These are phyloP conservation scores for Emydomyces testavorans DNA, from an alignment of 2,329 filamentous ascomycete species.

Conservation along the genomic window DNA sequence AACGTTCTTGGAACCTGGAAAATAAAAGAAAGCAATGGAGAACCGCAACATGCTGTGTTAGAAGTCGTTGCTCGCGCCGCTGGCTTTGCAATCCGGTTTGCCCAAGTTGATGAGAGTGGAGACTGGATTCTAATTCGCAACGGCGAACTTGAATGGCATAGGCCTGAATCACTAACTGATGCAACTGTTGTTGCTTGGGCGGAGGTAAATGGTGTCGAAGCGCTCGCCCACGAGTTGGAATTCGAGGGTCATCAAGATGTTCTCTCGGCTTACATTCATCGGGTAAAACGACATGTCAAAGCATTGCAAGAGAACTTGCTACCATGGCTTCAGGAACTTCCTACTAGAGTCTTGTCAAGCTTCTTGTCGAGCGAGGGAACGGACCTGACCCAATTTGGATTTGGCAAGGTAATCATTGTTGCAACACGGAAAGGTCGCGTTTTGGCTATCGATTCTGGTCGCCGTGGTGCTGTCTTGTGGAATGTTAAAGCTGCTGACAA, in stretches of 20 bases:
- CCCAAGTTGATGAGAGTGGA: conserved; percentile 51
- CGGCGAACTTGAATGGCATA: conserved; percentile 66
- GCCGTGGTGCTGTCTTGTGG: conserved; percentile 66
- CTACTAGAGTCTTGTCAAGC: conserved; percentile 54
- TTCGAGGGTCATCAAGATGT: conserved; percentile 76
- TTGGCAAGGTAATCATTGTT: conserved; percentile 72
- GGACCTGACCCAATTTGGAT: conserved; percentile 57
- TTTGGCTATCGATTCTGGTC: conserved; percentile 66
- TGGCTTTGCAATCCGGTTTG: conserved; percentile 66
- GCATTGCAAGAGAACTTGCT: conserved; percentile 65
- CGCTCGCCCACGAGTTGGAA: conserved; percentile 68
- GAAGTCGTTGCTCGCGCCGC: conserved; percentile 67
- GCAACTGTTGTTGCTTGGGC: conserved; percentile 71
- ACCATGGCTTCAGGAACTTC: conserved; percentile 57
- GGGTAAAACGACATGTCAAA: conserved; percentile 65
- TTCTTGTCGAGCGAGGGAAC: conserved; percentile 47
- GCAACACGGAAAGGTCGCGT: conserved; percentile 69
- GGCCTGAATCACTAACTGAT: conserved; percentile 70
- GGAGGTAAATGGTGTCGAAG: conserved; percentile 60
- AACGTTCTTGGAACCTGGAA: conserved; percentile 66
- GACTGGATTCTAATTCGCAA: conserved; percentile 81
- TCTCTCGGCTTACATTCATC: conserved; percentile 72
- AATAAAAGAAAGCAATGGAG: conserved; percentile 38
- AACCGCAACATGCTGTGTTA: conserved; percentile 58
- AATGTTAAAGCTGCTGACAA: conserved; percentile 53